These are phyloP conservation scores for Hansenula lynferdii DNA, from an alignment of 1,139 yeast genomes.

Conservation along the genomic window DNA sequence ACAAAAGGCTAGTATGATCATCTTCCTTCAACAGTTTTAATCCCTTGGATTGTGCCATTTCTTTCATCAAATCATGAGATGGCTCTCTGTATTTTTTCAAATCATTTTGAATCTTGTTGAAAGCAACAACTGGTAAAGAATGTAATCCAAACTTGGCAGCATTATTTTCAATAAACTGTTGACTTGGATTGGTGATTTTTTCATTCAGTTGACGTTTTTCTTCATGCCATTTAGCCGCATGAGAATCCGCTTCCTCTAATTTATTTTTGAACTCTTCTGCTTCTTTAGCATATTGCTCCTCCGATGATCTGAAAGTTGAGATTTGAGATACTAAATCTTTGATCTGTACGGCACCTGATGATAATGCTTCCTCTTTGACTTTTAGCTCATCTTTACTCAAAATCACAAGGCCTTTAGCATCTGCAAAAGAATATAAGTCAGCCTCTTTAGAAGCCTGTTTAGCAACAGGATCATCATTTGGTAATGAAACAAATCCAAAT, in stretches of 20 bases:
- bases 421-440: constrained; percentile 3
- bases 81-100: constrained; percentile 21
- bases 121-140: constrained; percentile 18
- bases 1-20: constrained; percentile 14
- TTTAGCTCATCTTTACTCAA: constrained; percentile 25
- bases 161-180: constrained; percentile 21
- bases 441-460: constrained; percentile 3
- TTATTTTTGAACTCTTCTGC: constrained; percentile 4
- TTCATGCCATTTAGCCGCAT: not conserved
- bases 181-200: constrained; percentile 21
- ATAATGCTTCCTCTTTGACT: not conserved
- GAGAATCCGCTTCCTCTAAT: not conserved
- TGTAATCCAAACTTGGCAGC: constrained; percentile 26
- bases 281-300: constrained; percentile 9
- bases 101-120: constrained; percentile 2
- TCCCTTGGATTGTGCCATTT: constrained; percentile 28
- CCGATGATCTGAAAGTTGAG: not conserved
- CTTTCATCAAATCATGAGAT: constrained; percentile 18
- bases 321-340: not conserved
- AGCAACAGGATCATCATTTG: constrained; percentile 23
- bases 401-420: constrained; percentile 28
- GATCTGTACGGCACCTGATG: not conserved
- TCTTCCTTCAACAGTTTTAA: constrained; percentile 21
- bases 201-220: constrained; percentile 4
- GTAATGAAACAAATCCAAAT: constrained; percentile 24